phyloP scores from a whole-genome alignment of 805 yeast species.

The Pichia cephalocereana region DNA sequence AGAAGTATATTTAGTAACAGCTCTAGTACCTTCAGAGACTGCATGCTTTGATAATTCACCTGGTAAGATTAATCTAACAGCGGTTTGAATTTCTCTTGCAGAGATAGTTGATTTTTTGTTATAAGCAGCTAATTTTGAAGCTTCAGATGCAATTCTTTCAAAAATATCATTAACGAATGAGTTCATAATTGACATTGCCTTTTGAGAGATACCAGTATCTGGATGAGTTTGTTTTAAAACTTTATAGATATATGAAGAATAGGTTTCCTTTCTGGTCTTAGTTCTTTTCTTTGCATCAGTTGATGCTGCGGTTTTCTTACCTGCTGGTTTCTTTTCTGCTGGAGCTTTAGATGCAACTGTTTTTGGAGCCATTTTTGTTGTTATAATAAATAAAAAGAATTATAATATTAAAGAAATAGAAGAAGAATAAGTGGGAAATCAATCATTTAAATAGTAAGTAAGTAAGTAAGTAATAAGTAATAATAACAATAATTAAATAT shows the following conservation, averaged over 20 bases:
- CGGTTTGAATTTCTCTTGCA: conserved; percentile 97
- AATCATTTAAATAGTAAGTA: too few relatives aligned
- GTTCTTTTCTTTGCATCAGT: conserved; percentile 83
- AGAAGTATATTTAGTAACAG: conserved; percentile 93
- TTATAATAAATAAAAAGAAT: background rate
- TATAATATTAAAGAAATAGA: background rate
- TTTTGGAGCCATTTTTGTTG: conserved; percentile 52
- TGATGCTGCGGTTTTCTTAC: conserved; percentile 73
- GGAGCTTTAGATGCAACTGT: conserved; percentile 89
- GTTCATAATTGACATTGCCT: conserved; percentile 98
- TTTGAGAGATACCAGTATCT: conserved; percentile 98
- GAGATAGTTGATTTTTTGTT: conserved; percentile 97
- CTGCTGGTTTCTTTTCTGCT: conserved; percentile 90
- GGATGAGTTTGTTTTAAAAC: conserved; percentile 98
- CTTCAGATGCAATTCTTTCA: conserved; percentile 97
- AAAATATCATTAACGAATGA: conserved; percentile 96
- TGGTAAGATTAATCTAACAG: conserved; percentile 95
- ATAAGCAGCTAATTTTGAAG: conserved; percentile 97
- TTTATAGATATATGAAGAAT: conserved; percentile 96
- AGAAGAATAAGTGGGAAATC: background rate
- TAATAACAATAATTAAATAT: too few relatives aligned
- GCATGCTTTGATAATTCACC: conserved; percentile 99
- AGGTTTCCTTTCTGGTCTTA: conserved; percentile 95
- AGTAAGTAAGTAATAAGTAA: too few relatives aligned
- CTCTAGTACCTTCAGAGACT: conserved; percentile 97